phyloP scores from a whole-genome alignment of 78 protist species.

The Dictyostelium brefeldianum region DNA sequence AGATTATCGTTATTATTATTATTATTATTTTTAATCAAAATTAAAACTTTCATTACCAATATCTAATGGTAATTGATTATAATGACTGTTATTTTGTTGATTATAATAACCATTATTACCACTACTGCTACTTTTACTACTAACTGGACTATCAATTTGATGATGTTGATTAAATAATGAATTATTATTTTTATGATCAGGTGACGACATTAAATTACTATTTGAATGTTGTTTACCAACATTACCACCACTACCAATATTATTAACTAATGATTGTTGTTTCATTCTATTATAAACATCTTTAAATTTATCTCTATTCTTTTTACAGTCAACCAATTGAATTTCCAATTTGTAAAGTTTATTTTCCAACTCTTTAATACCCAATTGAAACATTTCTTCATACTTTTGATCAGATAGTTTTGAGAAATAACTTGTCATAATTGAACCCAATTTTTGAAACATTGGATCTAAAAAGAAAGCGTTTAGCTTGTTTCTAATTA shows the following conservation, averaged over 20 bases:
- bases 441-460: constrained; percentile 61
- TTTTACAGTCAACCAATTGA: constrained; percentile 62
- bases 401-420: constrained; percentile 65
- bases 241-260: neutral
- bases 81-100: neutral
- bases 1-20: no score
- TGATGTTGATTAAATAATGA: neutral
- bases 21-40: no score
- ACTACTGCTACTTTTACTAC: no score
- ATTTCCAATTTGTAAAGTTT: constrained; percentile 27
- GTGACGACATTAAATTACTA: neutral
- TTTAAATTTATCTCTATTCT: constrained; percentile 79
- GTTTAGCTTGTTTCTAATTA: constrained; percentile 84
- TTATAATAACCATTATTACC: neutral
- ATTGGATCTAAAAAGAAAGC: constrained; percentile 91
- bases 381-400: constrained; percentile 86
- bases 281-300: constrained; percentile 72
- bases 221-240: neutral
- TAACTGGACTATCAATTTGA: neutral
- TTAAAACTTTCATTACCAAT: neutral
- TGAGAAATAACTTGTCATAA: constrained; percentile 71
- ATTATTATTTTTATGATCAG: neutral
- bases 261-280: neutral
- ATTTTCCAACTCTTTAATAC: constrained; percentile 58
- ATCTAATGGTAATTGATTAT: constrained; percentile 7